A percentile compares a stretch with the other conserved stretches of the same genome.
phyloP scores from a whole-genome alignment of 163 green algal species.

The Chlorella variabilis region DNA sequence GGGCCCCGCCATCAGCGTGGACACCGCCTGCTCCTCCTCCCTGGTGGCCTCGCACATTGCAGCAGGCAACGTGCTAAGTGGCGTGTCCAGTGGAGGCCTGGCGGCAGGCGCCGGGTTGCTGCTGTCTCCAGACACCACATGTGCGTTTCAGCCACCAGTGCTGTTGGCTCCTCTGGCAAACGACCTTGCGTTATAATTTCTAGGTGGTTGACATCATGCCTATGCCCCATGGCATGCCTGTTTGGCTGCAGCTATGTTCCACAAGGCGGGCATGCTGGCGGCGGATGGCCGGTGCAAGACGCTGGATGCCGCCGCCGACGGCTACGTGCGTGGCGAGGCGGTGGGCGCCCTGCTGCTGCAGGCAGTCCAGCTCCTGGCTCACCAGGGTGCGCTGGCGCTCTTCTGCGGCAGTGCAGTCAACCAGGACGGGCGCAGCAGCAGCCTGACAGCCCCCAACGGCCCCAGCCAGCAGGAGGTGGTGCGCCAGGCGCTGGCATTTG shows the following conservation, averaged over 20 bases:
- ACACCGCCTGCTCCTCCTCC: constrained; percentile 92
- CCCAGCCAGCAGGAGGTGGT: constrained; percentile 81
- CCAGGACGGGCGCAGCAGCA: constrained; percentile 89
- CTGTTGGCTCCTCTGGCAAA: neutral
- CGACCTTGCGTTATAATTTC: neutral
- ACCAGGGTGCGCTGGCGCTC: constrained; percentile 28
- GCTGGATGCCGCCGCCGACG: constrained; percentile 85
- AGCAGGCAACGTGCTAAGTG: constrained; percentile 18
- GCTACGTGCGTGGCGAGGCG: constrained; percentile 87
- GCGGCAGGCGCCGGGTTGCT: constrained; percentile 75
- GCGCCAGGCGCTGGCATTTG: constrained; percentile 48
- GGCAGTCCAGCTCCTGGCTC: constrained; percentile 1
- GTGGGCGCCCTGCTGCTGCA: constrained; percentile 66
- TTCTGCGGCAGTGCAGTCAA: constrained; percentile 78
- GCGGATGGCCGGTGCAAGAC: constrained; percentile 92
- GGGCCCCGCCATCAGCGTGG: constrained; percentile 69
- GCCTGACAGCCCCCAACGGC: constrained; percentile 87
- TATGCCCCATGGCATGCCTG: too few relatives aligned
- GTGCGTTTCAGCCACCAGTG: neutral
- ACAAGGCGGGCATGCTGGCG: constrained; percentile 84
- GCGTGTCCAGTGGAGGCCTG: constrained; percentile 48
- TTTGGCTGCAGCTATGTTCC: constrained; percentile 51
- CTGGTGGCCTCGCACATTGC: constrained; percentile 74
- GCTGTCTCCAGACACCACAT: constrained; percentile 59
- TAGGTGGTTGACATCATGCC: too few relatives aligned